These are phyloP conservation scores for Crucibulum laeve DNA, from an alignment of 768 basidiomycete genomes.

Conservation along the genomic window DNA sequence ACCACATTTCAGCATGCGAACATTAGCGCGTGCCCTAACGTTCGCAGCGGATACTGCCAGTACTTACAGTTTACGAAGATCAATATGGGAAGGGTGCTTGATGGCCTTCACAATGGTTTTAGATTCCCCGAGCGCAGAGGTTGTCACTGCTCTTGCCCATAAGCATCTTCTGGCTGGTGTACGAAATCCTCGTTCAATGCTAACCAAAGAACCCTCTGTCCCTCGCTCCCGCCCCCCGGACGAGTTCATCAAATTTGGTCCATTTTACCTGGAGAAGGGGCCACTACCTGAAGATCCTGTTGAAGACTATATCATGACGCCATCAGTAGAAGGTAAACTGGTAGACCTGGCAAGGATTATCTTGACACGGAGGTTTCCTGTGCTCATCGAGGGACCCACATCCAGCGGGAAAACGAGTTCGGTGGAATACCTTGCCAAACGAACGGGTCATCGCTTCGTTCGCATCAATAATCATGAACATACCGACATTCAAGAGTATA, in stretches of 20 bases:
- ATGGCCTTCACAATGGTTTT: constrained; percentile 99
- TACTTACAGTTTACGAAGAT: constrained; percentile 75
- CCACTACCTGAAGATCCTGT: constrained; percentile 54
- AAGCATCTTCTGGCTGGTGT: constrained; percentile 77
- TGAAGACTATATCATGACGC: constrained; percentile 90
- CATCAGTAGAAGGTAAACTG: constrained; percentile 93
- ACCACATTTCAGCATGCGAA: constrained; percentile 97
- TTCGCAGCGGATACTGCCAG: constrained; percentile 83
- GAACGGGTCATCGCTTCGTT: constrained; percentile 92
- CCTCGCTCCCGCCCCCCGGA: constrained; percentile 41
- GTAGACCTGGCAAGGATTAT: constrained; percentile 92
- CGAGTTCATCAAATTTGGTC: constrained; percentile 79
- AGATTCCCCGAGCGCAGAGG: constrained; percentile 62
- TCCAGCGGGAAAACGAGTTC: constrained; percentile 98
- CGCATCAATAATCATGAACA: constrained; percentile 99
- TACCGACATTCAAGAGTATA: constrained; percentile 98
- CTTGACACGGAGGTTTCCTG: constrained; percentile 83
- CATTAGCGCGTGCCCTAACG: constrained; percentile 82
- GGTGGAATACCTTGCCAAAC: constrained; percentile 88
- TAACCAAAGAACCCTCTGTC: constrained; percentile 62
- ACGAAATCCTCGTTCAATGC: constrained; percentile 72
- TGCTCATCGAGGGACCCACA: constrained; percentile 96
- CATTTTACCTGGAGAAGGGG: constrained; percentile 86
- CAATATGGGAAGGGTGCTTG: constrained; percentile 93
- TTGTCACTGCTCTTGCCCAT: constrained; percentile 66